phyloP scores from a whole-genome alignment of 495 filamentous ascomycete species.

The Letharia lupina region DNA sequence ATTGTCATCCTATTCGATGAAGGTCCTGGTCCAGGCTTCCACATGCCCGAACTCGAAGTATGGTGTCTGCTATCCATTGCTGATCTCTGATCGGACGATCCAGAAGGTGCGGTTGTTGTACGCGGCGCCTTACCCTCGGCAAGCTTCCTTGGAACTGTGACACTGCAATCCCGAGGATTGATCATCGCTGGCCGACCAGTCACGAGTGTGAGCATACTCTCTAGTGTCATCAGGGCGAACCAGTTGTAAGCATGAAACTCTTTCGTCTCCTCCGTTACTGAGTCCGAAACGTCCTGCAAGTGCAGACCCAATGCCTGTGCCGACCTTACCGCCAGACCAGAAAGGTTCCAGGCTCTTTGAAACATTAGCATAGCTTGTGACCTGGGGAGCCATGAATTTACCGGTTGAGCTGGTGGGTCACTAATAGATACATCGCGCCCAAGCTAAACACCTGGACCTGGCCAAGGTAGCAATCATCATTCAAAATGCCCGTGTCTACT shows the following conservation, averaged over 20 bases:
- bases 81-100: neutral
- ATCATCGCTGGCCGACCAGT: conserved; percentile 54
- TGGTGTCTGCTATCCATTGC: neutral
- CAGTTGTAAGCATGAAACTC: conserved; percentile 52
- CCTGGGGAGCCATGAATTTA: conserved; percentile 27
- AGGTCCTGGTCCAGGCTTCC: neutral
- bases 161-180: conserved; percentile 44
- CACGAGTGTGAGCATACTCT: conserved; percentile 48
- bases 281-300: conserved; percentile 44
- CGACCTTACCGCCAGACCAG: conserved; percentile 48
- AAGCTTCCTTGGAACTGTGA: conserved; percentile 39
- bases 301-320: conserved; percentile 54
- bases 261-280: conserved; percentile 42
- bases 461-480: conserved; percentile 45
- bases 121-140: conserved; percentile 22
- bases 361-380: conserved; percentile 13
- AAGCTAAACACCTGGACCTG: conserved; percentile 52
- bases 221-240: conserved; percentile 53
- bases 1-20: conserved; percentile 17
- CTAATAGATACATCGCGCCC: conserved; percentile 50
- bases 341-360: conserved; percentile 52
- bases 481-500: conserved; percentile 42
- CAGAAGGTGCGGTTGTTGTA: conserved; percentile 4
- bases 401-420: conserved; percentile 53
- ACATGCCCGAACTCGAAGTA: conserved; percentile 1